A percentile compares a stretch with the other conserved stretches of the same genome.
phyloP scores from a whole-genome alignment of 768 basidiomycete species.

The Tricholomella constricta region DNA sequence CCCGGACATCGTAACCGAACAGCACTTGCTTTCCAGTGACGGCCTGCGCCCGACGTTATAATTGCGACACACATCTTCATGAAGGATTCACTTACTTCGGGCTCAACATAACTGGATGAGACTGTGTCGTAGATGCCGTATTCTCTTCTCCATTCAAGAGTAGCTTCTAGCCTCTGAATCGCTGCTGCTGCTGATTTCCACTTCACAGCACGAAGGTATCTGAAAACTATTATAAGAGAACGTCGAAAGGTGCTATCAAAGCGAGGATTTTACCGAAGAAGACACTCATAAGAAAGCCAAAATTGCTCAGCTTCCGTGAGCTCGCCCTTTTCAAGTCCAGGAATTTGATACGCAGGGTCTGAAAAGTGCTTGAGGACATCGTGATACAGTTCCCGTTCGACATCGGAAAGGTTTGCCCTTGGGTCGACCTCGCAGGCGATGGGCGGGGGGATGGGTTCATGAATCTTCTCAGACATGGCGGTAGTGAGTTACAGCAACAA shows the following conservation, averaged over 20 bases:
- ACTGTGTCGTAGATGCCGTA: conserved; percentile 69
- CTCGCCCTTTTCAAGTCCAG: conserved; percentile 45
- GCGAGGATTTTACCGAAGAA: conserved; percentile 47
- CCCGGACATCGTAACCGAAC: conserved; percentile 71
- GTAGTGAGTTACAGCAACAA: not conserved
- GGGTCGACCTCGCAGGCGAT: conserved; percentile 30
- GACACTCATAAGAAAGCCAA: conserved; percentile 79
- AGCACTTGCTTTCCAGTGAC: conserved; percentile 81
- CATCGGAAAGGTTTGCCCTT: conserved; percentile 39
- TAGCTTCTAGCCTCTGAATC: conserved; percentile 68
- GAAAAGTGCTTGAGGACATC: conserved; percentile 63
- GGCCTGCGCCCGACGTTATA: conserved; percentile 40
- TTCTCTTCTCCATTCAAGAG: conserved; percentile 79
- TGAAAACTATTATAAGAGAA: conserved; percentile 22
- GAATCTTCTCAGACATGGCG: conserved; percentile 28
- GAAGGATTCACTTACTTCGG: conserved; percentile 55
- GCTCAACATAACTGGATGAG: conserved; percentile 64
- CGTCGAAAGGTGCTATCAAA: not conserved
- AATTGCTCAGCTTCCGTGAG: conserved; percentile 71
- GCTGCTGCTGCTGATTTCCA: conserved; percentile 62
- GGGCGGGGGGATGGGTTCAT: conserved; percentile 36
- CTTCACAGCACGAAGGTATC: conserved; percentile 78
- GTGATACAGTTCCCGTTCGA: conserved; percentile 51
- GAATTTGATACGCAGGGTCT: conserved; percentile 50
- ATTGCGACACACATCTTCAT: conserved; percentile 2